Evolutionary conservation across 257 asterid species (phyloP), one percentile per base, ranked within the genome.

Genomic region (Primulina tabacum): DNA sequence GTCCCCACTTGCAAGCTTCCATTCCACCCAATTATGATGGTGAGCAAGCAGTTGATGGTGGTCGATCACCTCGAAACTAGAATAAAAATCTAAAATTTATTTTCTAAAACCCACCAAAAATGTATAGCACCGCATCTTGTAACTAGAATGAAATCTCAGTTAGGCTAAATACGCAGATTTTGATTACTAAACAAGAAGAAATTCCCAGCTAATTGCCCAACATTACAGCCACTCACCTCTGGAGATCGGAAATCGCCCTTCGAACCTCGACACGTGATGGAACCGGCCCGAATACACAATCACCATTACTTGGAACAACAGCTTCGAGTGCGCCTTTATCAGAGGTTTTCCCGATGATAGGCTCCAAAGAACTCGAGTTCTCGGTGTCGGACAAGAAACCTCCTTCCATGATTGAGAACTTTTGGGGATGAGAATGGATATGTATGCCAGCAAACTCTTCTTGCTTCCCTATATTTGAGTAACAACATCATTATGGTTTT

Each of bases 241-340:
- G 90, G 72, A 88, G 82, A 64, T 81, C 75, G 70, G 75, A 71
- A 73, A 88, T 73, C 40, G 92, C 96, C 62, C 26, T 78, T 74
- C 82, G 85, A 34, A 87, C 92, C 72, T 88, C 96, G 37, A 10
- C 8, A 26, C 76, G 71, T n/a, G 87, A 76, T 33, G 92, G 96
- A 32, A 72, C 85, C 43, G 88, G 70, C 63, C 89, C 90, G 26
- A 88, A 77, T 37, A 53, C 16, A 68, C 40, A 21, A 8, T 67
- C 75, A 64, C 60, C 62, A 7, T 34, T 56, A 37, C 11, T 52
- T 12, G 29, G 70, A 18, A 50, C 20, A 50, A 50, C 21, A 50
- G 57, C 21, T 50, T 50, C 53, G 73, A 72, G 33, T 65, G 53
- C 55, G 76, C 74, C 38, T 63, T 71, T 50, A 4, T 5, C 57